Evolutionary conservation across 2,329 filamentous ascomycete genomes (phyloP).

Genomic region (Fusarium sp.): DNA sequence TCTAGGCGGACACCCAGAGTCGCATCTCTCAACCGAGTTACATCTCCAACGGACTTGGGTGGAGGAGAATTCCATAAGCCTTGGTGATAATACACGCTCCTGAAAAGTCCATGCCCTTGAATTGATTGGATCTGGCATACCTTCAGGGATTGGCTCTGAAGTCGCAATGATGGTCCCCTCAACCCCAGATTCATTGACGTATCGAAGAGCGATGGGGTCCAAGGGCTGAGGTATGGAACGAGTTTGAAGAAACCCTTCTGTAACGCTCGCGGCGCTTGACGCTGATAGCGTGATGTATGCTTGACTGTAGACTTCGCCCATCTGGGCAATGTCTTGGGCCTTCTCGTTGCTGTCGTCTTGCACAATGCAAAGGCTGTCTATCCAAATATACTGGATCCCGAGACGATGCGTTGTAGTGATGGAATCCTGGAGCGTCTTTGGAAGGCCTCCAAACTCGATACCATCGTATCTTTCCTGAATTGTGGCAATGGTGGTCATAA

Average conservation of each 20-base stretch:
- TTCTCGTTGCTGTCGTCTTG: not conserved
- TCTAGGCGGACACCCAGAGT: not conserved
- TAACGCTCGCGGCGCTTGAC: not conserved
- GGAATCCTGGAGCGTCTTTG: not conserved
- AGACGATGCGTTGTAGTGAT: not conserved
- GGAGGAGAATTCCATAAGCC: not conserved
- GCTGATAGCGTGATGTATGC: slow-evolving; percentile 1
- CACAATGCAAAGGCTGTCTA: slow-evolving; percentile 11
- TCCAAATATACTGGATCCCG: not conserved
- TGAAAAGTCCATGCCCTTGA: not conserved
- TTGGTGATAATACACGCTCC: not conserved
- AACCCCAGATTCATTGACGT: not conserved
- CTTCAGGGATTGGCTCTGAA: not conserved
- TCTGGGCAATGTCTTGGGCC: not conserved
- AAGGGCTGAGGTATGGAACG: not conserved
- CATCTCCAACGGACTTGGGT: not conserved
- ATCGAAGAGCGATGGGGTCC: not conserved
- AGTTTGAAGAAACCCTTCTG: not conserved
- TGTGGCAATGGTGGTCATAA: slow-evolving; percentile 2
- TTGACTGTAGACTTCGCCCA: not conserved
- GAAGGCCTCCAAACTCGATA: slow-evolving; percentile 2
- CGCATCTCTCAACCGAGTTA: not conserved
- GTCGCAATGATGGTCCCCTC: not conserved
- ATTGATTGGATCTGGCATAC: slow-evolving; percentile 1
- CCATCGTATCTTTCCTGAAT: not conserved